Conservation (phyloP, 345 rosid species). For the Citrus cavaleriei region DNA sequence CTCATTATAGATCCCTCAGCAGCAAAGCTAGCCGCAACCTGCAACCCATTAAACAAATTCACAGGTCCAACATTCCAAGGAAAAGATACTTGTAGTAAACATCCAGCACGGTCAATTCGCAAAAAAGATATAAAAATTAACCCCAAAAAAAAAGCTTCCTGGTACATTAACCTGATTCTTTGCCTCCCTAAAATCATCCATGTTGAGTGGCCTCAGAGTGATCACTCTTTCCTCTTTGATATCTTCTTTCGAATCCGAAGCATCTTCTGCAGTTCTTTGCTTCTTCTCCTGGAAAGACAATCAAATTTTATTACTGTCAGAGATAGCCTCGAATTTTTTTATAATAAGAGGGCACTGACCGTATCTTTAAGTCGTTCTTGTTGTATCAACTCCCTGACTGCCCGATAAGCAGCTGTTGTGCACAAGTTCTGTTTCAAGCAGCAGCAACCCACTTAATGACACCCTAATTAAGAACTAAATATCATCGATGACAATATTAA, state of each 20-base stretch:
- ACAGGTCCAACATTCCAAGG: not conserved
- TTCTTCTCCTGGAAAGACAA: conserved; percentile 48
- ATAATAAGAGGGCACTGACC: conserved; percentile 24
- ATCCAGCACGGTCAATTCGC: not conserved
- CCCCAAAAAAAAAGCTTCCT: too few relatives aligned
- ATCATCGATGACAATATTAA: not conserved
- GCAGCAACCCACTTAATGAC: not conserved
- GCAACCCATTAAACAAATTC: conserved; percentile 11
- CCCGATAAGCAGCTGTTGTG: conserved; percentile 88
- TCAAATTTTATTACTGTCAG: not conserved
- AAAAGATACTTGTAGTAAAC: too few relatives aligned
- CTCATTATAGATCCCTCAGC: conserved; percentile 67
- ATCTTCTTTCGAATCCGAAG: conserved; percentile 24
- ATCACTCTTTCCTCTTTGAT: conserved; percentile 50
- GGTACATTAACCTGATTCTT: conserved; percentile 57
- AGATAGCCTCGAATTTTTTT: not conserved
- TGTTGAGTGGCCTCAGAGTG: conserved; percentile 66
- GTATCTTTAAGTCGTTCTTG: conserved; percentile 72
- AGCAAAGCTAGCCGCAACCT: conserved; percentile 95
- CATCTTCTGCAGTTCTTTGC: conserved; percentile 36
- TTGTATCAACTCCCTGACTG: conserved; percentile 78
- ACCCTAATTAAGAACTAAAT: not conserved
- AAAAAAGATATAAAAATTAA: not conserved
- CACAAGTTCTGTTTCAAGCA: conserved; percentile 58
- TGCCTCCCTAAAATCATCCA: conserved; percentile 74